Evolutionary conservation across 768 basidiomycete species (phyloP).

Genomic region (Leucogyrophana mollusca): DNA sequence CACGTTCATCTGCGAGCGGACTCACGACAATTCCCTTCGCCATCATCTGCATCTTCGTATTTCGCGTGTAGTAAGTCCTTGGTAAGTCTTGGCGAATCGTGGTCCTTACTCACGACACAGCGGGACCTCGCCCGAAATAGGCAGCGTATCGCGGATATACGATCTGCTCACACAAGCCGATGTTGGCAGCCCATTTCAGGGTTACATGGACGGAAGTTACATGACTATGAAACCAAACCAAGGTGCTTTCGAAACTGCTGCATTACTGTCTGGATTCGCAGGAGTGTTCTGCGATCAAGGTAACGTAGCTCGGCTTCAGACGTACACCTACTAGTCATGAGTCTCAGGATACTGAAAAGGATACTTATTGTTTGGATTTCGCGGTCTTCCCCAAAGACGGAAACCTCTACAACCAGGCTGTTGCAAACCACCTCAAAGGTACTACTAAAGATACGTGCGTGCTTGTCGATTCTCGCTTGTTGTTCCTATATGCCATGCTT

Average conservation of each 20-base stretch:
- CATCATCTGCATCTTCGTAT: constrained; percentile 24
- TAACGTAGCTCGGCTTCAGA: constrained; percentile 4
- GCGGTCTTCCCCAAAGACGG: background rate
- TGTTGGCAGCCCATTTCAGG: constrained; percentile 9
- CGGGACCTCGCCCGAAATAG: constrained; percentile 67
- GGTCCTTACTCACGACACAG: background rate
- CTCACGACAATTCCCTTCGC: constrained; percentile 29
- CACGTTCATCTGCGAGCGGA: constrained; percentile 22
- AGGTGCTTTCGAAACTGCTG: constrained; percentile 23
- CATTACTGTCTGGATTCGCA: constrained; percentile 28
- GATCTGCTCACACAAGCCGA: constrained; percentile 16
- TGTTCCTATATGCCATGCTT: background rate
- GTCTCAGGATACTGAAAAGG: constrained; percentile 37
- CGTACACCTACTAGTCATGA: constrained; percentile 5
- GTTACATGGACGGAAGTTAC: constrained; percentile 18
- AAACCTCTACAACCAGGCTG: constrained; percentile 21
- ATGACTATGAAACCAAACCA: constrained; percentile 18
- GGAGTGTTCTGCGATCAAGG: constrained; percentile 37
- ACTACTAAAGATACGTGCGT: constrained; percentile 36
- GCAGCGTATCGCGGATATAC: constrained; percentile 36
- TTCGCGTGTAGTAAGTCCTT: constrained; percentile 6
- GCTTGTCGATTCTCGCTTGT: background rate
- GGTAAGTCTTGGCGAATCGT: background rate
- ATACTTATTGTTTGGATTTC: constrained; percentile 10
- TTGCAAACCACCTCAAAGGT: constrained; percentile 31